Percentiles rank a stretch among this genome's conserved stretches.
phyloP scores from a whole-genome alignment of 2,329 filamentous ascomycete species.

The Chalaropsis ovoidea region DNA sequence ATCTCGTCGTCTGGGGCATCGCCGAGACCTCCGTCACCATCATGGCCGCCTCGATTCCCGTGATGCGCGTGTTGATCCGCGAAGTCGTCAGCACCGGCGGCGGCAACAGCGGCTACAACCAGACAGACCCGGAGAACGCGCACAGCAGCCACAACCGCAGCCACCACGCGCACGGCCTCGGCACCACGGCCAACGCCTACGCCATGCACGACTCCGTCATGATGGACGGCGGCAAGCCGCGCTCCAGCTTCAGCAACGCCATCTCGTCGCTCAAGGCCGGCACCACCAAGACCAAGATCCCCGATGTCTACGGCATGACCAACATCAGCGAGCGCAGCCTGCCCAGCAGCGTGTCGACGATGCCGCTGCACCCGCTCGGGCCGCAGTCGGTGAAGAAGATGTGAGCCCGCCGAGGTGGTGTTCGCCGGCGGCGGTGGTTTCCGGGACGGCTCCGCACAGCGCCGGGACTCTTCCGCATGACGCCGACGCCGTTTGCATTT shows the following conservation, averaged over 20 bases:
- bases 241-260: slow-evolving; percentile 21
- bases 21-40: slow-evolving; percentile 27
- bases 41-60: slow-evolving; percentile 28
- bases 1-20: slow-evolving; percentile 26
- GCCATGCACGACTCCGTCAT: background rate
- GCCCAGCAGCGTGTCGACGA: slow-evolving; percentile 23
- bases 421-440: background rate
- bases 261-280: slow-evolving; percentile 14
- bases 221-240: slow-evolving; percentile 14
- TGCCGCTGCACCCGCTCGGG: slow-evolving; percentile 21
- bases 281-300: slow-evolving; percentile 18
- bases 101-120: slow-evolving; percentile 22
- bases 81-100: slow-evolving; percentile 24
- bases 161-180: slow-evolving; percentile 10
- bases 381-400: slow-evolving; percentile 20
- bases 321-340: slow-evolving; percentile 23
- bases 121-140: slow-evolving; percentile 20
- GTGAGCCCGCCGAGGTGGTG: background rate
- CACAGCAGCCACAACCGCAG: background rate
- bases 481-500: too few species aligned
- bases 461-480: too few species aligned
- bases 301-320: slow-evolving; percentile 25
- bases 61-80: slow-evolving; percentile 27
- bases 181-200: slow-evolving; percentile 20
- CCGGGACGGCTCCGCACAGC: too few species aligned